These are phyloP conservation scores for Stygiomarasmius scandens DNA, from an alignment of 1,284 basidiomycete genomes.

Conservation along the genomic window DNA sequence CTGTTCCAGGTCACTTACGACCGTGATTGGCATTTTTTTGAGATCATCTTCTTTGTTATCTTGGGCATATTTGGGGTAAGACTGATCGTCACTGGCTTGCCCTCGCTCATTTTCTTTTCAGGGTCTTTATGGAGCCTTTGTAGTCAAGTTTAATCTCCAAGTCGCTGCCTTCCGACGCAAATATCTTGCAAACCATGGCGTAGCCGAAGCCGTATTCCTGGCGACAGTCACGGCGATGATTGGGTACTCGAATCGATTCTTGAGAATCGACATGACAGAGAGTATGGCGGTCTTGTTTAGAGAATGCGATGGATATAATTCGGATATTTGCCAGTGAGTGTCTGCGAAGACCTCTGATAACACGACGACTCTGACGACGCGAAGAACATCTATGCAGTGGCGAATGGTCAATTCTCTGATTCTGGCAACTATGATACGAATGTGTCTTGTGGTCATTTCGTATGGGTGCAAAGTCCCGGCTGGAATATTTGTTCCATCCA, in stretches of 20 bases:
- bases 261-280: conserved; percentile 98
- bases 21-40: conserved; percentile 99
- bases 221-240: conserved; percentile 90
- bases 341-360: conserved; percentile 3
- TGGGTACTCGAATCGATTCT: conserved; percentile 93
- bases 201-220: conserved; percentile 87
- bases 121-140: conserved; percentile 97
- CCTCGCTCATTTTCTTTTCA: conserved; percentile 32
- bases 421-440: conserved; percentile 89
- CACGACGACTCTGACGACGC: no score
- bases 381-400: conserved; percentile 93
- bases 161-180: conserved; percentile 93
- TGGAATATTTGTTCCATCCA: conserved; percentile 97
- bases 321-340: conserved; percentile 92
- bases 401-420: conserved; percentile 91
- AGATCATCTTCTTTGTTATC: conserved; percentile 94
- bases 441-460: conserved; percentile 86
- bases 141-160: conserved; percentile 97
- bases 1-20: conserved; percentile 98
- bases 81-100: conserved; percentile 16
- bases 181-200: conserved; percentile 81
- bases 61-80: conserved; percentile 94
- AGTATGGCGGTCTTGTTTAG: conserved; percentile 95
- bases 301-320: conserved; percentile 92
- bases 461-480: conserved; percentile 98